Conservation (phyloP, 495 filamentous ascomycete species). For the Talaromyces nanjingensis region DNA sequence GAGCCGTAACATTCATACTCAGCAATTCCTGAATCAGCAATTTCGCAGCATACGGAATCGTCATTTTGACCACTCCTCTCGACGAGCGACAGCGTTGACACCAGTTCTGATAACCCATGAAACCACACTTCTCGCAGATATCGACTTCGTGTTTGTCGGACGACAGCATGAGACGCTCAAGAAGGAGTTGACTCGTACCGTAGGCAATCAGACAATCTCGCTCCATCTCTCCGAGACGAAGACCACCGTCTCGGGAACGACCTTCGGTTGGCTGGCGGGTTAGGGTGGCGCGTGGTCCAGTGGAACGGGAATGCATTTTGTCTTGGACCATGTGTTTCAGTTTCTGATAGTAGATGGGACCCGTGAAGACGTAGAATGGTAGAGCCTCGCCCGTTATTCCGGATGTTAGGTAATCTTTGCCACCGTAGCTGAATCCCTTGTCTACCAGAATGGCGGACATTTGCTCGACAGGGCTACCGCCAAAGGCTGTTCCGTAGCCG, state of each 20-base stretch:
- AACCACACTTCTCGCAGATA: slow-evolving; percentile 84
- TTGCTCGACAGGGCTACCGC: slow-evolving; percentile 82
- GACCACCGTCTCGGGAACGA: slow-evolving; percentile 82
- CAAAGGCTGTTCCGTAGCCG: slow-evolving; percentile 92
- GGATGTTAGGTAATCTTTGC: slow-evolving; percentile 91
- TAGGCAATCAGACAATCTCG: slow-evolving; percentile 96
- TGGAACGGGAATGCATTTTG: slow-evolving; percentile 95
- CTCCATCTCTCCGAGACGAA: slow-evolving; percentile 98
- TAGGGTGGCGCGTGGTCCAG: slow-evolving; percentile 81
- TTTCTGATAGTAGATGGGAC: slow-evolving; percentile 99
- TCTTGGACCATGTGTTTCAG: slow-evolving; percentile 99
- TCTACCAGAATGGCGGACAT: slow-evolving; percentile 80
- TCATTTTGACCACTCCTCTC: slow-evolving; percentile 76
- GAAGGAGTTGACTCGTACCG: slow-evolving; percentile 81
- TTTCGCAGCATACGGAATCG: slow-evolving; percentile 98
- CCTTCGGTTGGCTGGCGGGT: slow-evolving; percentile 97
- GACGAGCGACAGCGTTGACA: slow-evolving; percentile 85
- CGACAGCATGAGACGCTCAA: slow-evolving; percentile 91
- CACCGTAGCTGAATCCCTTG: slow-evolving; percentile 89
- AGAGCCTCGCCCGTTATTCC: slow-evolving; percentile 92
- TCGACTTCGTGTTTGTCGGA: slow-evolving; percentile 87
- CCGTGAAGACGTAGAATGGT: slow-evolving; percentile 95
- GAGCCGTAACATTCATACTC: slow-evolving; percentile 93
- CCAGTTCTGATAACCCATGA: slow-evolving; percentile 92
- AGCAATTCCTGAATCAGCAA: slow-evolving; percentile 91